Evolutionary conservation across 2,329 filamentous ascomycete species (phyloP).

Genomic region (Fonsecaea multimorphosa): DNA sequence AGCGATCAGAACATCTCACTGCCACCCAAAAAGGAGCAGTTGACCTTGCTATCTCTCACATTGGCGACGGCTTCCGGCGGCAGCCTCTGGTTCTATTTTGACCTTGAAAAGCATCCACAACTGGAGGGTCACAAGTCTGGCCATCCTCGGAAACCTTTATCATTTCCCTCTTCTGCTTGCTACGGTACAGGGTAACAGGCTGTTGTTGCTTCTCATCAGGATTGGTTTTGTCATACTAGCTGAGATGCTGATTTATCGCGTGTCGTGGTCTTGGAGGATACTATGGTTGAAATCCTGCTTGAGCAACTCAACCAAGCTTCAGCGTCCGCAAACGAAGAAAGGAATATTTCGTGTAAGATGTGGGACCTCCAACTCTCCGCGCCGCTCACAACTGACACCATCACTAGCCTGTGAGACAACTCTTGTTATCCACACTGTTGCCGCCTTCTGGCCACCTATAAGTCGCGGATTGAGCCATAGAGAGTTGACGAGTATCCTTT

Average conservation of each 20-base stretch:
- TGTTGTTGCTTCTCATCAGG: background rate
- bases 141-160: background rate
- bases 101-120: background rate
- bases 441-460: background rate
- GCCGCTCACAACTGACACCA: background rate
- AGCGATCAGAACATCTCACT: constrained; percentile 34
- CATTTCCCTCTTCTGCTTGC: background rate
- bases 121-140: background rate
- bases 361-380: background rate
- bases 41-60: constrained; percentile 38
- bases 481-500: background rate
- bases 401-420: background rate
- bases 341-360: background rate
- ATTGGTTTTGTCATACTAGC: background rate
- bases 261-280: background rate
- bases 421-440: background rate
- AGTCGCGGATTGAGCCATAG: no score
- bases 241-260: background rate
- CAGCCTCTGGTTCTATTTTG: constrained; percentile 27
- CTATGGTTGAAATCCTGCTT: background rate
- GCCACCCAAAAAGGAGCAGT: constrained; percentile 37
- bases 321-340: background rate
- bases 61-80: constrained; percentile 39
- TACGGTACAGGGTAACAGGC: background rate
- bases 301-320: background rate